Conservation (phyloP, 371 early-diverging fungal genomes). For the Lichtheimia ramosa region DNA sequence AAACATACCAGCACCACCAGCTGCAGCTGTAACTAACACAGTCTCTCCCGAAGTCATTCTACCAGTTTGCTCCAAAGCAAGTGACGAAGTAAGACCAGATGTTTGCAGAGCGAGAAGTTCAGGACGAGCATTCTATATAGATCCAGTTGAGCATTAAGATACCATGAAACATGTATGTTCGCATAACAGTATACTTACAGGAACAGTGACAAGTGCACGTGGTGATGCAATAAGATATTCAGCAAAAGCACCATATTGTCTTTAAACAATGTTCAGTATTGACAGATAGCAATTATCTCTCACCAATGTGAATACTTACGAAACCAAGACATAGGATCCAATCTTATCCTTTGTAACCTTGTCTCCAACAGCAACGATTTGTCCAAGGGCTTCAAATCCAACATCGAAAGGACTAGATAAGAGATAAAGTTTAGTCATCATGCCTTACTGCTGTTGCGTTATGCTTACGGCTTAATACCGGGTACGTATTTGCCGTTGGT, state of each 20-base stretch:
- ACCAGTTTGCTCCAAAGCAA: slow-evolving; percentile 37
- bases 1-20: slow-evolving; percentile 54
- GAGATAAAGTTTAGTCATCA: no score
- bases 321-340: slow-evolving; percentile 29
- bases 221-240: slow-evolving; percentile 42
- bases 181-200: slow-evolving; percentile 7
- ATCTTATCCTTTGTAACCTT: slow-evolving; percentile 33
- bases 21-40: slow-evolving; percentile 47
- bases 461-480: slow-evolving; percentile 50
- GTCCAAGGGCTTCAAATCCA: slow-evolving; percentile 62
- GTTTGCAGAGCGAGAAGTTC: slow-evolving; percentile 49
- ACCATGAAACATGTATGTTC: neutral
- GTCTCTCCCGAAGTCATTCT: slow-evolving; percentile 41
- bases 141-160: neutral
- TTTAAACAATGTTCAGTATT: neutral
- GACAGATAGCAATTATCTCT: no score
- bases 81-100: slow-evolving; percentile 57
- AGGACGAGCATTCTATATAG: slow-evolving; percentile 21
- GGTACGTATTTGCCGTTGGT: slow-evolving; percentile 62
- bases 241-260: slow-evolving; percentile 58
- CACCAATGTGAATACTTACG: slow-evolving; percentile 11
- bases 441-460: no score
- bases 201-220: slow-evolving; percentile 38
- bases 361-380: slow-evolving; percentile 51
- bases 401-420: slow-evolving; percentile 56